Base-by-base conservation (phyloP, 2,329 filamentous ascomycete species). In the Colletotrichum liaoningense region DNA sequence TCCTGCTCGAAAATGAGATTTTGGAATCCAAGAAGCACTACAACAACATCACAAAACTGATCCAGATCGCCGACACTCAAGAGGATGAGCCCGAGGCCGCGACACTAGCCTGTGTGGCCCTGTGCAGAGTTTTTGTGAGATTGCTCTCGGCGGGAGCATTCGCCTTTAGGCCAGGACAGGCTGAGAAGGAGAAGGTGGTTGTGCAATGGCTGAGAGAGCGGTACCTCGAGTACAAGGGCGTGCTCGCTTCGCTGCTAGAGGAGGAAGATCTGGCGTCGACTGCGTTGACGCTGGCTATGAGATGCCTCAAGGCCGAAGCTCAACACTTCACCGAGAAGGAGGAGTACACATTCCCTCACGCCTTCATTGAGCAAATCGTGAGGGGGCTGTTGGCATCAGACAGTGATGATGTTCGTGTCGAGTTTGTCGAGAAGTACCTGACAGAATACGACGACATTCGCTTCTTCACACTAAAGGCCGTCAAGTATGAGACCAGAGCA, bases 11-110 rank as follows among this genome's bases (percentile, higher is more conserved):
- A 84, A 88, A 90, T 75, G 92, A 94, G 70, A 95, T 98, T 68
- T 84, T 95, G 74, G 92, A 97, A 82, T 97, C 95, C 63, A 93
- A 92, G 79, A 94, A 95, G 82, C 90, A 98, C 83, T 97, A 97
- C 87, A 97, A 98, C 86, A 95, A 97, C 80, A 96, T 98, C 79
- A 88, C 91, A 8, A 90, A 88, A 12, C 84, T 98, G 49, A 86
- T 97, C 58, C 88, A 88, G 55, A 88, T 77, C 19, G 82, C 83
- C 57, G 91, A 78, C 83, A 91, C 49, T 81, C 80, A 79, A 63
- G 82, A 88, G 3, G 81, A 85, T 24, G 85, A 88, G 22, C 82
- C 86, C 2, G 89, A 92, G 56, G 86, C 90, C 4, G 87, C 90
- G 12, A 85, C 94, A 59, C 84, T 94, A 42, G 93, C 95, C 0